Evolutionary conservation across 768 basidiomycete genomes (phyloP), one percentile per base, ranked within the genome.

Genomic region (Trametes elegans): DNA sequence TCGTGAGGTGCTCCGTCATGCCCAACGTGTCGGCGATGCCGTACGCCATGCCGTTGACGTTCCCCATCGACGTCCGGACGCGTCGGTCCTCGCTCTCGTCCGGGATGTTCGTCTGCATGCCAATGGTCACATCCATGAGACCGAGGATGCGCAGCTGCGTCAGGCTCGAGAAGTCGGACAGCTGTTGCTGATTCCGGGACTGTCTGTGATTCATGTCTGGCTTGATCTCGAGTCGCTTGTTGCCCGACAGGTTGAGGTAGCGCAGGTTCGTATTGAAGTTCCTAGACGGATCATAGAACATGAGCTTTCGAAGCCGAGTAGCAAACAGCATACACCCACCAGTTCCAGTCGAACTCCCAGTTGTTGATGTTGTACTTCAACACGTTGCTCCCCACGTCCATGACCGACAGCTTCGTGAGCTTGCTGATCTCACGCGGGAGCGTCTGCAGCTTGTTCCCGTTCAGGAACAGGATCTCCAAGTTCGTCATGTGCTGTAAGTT

Each of bases 321-420:
- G 10, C 3, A 27, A 29, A 13, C 48, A 10, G 14, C 42, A n/a
- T 21, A 41, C 31, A 73, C 83, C 44, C 60, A 96, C 96, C 97
- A 98, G 68, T 99, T 98, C 95, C 95, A 98, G 72, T 99, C 97
- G 70, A 94, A 98, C 68, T 96, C 92, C 88, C 88, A 94, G 65
- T 99, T 99, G 62, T 92, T 90, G 62, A 97, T 93, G 68, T 98
- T 99, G 72, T 98, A 98, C 79, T 90, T 92, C 71, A 99, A 76
- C 49, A 84, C 71, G 68, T 99, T 99, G 68, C 88, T 94, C 7
- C 97, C 95, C 5, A 90, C 95, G 66, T 99, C 97, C 62, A 99
- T 76, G 28, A 89, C 82, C 49, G 78, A 81, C 64, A 99, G 73
- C 42, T 79, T 85, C 66, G 81, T 79, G 55, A 97, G 81, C 67